Conservation (phyloP, 2,329 filamentous ascomycete species). For the Nemania sp. region DNA sequence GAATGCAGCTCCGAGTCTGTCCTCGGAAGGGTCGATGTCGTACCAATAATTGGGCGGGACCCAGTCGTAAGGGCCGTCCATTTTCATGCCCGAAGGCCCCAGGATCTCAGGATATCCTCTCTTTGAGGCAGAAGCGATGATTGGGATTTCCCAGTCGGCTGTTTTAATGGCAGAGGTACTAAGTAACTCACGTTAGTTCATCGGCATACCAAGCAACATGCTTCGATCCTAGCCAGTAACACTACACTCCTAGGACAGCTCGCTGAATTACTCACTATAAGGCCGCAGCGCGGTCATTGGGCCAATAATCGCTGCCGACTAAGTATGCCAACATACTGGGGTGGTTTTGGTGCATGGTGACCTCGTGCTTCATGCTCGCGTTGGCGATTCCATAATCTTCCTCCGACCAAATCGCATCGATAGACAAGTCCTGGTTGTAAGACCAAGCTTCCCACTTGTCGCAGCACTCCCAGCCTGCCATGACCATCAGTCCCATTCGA, state of each 20-base stretch:
- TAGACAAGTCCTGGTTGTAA: constrained; percentile 57
- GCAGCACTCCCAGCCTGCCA: constrained; percentile 68
- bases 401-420: constrained; percentile 51
- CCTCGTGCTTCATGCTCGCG: constrained; percentile 61
- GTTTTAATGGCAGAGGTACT: constrained; percentile 49
- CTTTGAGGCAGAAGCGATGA: constrained; percentile 61
- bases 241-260: neutral
- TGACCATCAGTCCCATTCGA: constrained; percentile 61
- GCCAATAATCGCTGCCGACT: constrained; percentile 66
- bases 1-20: constrained; percentile 58
- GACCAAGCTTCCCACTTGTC: constrained; percentile 69
- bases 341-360: constrained; percentile 61
- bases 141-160: constrained; percentile 59
- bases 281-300: constrained; percentile 56
- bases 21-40: constrained; percentile 43
- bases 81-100: constrained; percentile 64
- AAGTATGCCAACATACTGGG: constrained; percentile 62
- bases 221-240: too few species aligned
- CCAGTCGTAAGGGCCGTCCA: constrained; percentile 69
- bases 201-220: neutral
- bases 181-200: neutral
- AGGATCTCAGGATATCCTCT: constrained; percentile 55
- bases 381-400: constrained; percentile 59
- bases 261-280: constrained; percentile 6
- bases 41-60: constrained; percentile 69